Base-by-base conservation (phyloP, 345 rosid genomes). In the Leavenworthia alabamica region DNA sequence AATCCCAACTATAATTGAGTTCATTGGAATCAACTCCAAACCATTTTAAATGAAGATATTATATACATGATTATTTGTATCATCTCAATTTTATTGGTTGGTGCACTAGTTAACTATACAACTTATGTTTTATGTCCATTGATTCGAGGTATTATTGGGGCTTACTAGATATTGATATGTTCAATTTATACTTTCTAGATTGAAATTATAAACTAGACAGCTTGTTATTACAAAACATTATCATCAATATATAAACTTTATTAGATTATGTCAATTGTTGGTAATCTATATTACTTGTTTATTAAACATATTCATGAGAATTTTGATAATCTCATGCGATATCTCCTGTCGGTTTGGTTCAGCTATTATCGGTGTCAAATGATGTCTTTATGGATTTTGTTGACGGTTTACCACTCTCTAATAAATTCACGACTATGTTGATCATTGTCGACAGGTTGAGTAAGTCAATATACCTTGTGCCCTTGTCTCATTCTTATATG, bases 11-110 rank as follows among this genome's bases (percentile, higher is more conserved):
- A 57, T 19, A 57, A 5, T 58, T 58, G 65, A 67, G 65, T 67
- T 58, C 52, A 49, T 67, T 67, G 72, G 72, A 67, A 67, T 58
- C 37, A 67, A 39, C 66, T 50, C 58, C 59, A 50, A 58, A 29
- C 36, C 26, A 47, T 40, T 48, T 45, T 33, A 45, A 54, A 65
- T 46, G 42, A 16, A 17, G 20, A 13, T 47, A 54, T 46, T 16
- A 43, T 31, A 54, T 62, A 44, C 28, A 56, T 54, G 46, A 32
- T 32, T 57, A 57, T 26, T 47, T 39, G 56, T 27, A 27, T 39
- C 31, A 36, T 47, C 19, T 48, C 24, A 48, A 13, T 17, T 37
- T 28, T 10, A 56, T 67, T 58, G 64, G 64, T 14, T 57, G 19
- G 9, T 46, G 33, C 40, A 26, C 39, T 48, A 29, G 57, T 57